Percentiles rank a stretch among this genome's conserved stretches.
These are phyloP conservation scores for Wallacemonas collosoma DNA, from an alignment of 208 protist species.

Conservation along the genomic window DNA sequence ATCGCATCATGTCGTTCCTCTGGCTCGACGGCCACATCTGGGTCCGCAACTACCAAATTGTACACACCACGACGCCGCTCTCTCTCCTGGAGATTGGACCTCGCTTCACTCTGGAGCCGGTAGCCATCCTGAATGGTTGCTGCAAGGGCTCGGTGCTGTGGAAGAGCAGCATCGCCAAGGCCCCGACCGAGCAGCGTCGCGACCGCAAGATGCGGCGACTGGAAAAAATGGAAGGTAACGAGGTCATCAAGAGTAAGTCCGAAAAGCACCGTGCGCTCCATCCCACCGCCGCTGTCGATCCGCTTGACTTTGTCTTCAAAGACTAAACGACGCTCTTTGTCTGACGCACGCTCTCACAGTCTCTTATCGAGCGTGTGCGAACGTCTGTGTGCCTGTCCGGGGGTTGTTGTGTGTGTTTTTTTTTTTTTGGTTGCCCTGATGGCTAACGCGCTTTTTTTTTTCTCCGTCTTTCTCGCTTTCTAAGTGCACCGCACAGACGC, in stretches of 20 bases:
- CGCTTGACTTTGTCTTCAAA: conserved; percentile 75
- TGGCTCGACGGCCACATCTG: conserved; percentile 97
- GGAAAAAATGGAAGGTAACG: conserved; percentile 72
- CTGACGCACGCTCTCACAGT: no score
- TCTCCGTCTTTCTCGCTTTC: conserved; percentile 1
- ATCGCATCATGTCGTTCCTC: conserved; percentile 98
- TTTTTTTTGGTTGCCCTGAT: not conserved
- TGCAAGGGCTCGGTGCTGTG: conserved; percentile 95
- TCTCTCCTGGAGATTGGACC: conserved; percentile 97
- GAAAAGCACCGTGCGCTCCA: conserved; percentile 70
- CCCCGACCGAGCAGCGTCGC: conserved; percentile 81
- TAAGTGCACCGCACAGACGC: not conserved
- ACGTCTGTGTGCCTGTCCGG: conserved; percentile 5
- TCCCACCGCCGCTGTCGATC: conserved; percentile 54
- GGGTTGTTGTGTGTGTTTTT: not conserved
- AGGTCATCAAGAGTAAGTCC: conserved; percentile 62
- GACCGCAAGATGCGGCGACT: conserved; percentile 72
- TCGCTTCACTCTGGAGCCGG: conserved; percentile 95
- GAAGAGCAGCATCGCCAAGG: conserved; percentile 75
- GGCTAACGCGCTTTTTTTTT: not conserved
- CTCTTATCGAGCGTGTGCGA: not conserved
- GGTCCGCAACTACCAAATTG: conserved; percentile 99
- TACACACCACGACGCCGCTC: conserved; percentile 40
- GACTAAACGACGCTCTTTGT: conserved; percentile 16
- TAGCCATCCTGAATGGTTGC: conserved; percentile 94